Percentiles rank a stretch among this genome's conserved stretches.
Evolutionary conservation across 202 grass and related monocot genomes (phyloP).

Genomic region (Musa balbisiana): DNA sequence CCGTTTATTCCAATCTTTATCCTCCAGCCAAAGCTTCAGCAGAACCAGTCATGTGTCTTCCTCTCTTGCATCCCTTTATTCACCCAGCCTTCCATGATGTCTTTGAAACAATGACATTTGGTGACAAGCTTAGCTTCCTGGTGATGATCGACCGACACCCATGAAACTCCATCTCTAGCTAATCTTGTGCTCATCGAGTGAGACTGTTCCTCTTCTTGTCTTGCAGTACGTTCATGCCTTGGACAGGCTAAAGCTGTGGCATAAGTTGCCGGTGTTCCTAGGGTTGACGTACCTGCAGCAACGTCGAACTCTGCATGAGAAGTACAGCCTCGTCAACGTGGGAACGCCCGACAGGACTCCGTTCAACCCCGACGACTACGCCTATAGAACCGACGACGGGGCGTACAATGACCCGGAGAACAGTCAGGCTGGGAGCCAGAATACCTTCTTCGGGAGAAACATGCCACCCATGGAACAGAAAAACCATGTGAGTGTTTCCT

Average conservation of each 20-base stretch:
- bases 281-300: conserved; percentile 39
- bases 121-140: conserved; percentile 16
- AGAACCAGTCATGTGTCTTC: conserved; percentile 29
- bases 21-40: neutral
- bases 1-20: neutral
- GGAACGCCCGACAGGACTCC: conserved; percentile 18
- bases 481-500: conserved; percentile 13
- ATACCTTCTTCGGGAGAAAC: conserved; percentile 53
- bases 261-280: conserved; percentile 41
- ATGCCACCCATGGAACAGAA: conserved; percentile 38
- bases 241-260: conserved; percentile 44
- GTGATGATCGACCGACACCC: conserved; percentile 7
- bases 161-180: neutral
- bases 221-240: conserved; percentile 41
- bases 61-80: conserved; percentile 8
- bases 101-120: conserved; percentile 1
- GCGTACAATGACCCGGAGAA: conserved; percentile 44
- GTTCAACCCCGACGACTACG: conserved; percentile 31
- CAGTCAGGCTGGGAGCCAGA: conserved; percentile 31
- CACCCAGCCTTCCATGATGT: conserved; percentile 10
- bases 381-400: conserved; percentile 34
- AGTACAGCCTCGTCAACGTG: conserved; percentile 38
- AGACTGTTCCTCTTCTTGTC: conserved; percentile 8
- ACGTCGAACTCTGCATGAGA: conserved; percentile 34
- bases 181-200: conserved; percentile 12